Evolutionary conservation across 768 basidiomycete genomes (phyloP).

Genomic region (Naganishia onofrii): DNA sequence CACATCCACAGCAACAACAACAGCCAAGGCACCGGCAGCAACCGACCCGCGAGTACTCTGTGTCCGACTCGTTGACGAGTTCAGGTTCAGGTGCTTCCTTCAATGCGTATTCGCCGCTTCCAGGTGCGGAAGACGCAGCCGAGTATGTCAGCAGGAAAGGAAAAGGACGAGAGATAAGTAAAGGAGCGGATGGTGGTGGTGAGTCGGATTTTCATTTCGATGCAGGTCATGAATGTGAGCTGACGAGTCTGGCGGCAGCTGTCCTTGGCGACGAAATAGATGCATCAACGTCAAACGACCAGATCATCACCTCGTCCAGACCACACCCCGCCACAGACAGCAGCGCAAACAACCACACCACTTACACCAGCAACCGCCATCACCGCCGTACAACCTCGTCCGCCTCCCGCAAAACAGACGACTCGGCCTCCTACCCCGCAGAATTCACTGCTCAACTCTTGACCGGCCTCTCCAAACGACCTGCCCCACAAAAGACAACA

Average conservation of each 20-base stretch:
- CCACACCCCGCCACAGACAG: no score
- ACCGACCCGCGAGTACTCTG: conserved; percentile 10
- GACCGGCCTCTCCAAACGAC: conserved; percentile 14
- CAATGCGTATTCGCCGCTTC: not conserved
- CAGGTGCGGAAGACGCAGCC: not conserved
- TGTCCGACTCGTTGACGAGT: conserved; percentile 17
- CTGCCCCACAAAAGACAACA: conserved; percentile 19
- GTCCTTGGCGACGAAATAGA: not conserved
- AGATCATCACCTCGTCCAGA: no score
- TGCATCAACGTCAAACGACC: not conserved
- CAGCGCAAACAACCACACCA: not conserved
- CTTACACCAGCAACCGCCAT: not conserved
- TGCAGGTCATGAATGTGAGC: no score
- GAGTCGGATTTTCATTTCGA: not conserved
- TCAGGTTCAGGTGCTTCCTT: conserved; percentile 6
- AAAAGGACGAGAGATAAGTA: not conserved
- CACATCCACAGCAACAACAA: not conserved
- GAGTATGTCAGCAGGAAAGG: not conserved
- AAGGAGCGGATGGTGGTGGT: not conserved
- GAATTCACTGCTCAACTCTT: conserved; percentile 19
- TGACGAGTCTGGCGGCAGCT: not conserved
- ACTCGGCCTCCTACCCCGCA: conserved; percentile 12
- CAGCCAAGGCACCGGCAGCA: not conserved
- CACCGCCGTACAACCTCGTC: conserved; percentile 12
- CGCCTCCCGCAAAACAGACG: conserved; percentile 19